Base-by-base conservation (phyloP, 192 early-diverging fungal genomes). In the Coemansia sp. region DNA sequence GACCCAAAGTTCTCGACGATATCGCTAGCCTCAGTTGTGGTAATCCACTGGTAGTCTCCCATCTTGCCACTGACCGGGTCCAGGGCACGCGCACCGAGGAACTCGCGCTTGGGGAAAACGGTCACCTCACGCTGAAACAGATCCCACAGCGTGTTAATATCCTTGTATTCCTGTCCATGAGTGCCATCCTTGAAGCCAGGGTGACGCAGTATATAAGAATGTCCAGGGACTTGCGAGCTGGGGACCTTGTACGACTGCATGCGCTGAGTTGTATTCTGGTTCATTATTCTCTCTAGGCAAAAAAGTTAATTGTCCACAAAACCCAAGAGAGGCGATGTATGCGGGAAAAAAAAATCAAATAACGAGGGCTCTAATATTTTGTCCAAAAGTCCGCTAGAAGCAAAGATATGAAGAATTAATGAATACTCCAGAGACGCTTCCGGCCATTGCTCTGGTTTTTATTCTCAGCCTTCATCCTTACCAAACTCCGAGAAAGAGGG, bases 1-100 rank as follows among this genome's bases (percentile, higher is more conserved):
- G 74, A 83, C 58, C 84, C 90, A 59, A 88, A 78, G 55, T 89
- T 79, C 22, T 84, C 75, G 20, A 88, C 69, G 13, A 46, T 29
- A 6, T 80, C 76, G 35, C 81, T 82, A n/a, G 84, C 85, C 53
- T 95, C 91, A 57, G 83, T 86, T 20, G 94, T 87, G 34, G 58
- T 65, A 42, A 62, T 60, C 73, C 73, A 74, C 36, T 65, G 62
- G 63, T 69, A 74, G 9, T 32, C 43, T 46, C 73, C 73, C 13
- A 56, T 15, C 10, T 10, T 56, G 17, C 64, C 56, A 15, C 29
- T 57, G 2, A n/a, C 33, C 9, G 64, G 34, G 22, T 66, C 57
- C 34, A 66, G 59, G 41, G 34, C 5, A n/a, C 73, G 73, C 8
- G 63, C 52, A 19, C 73, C 73, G 2, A 74, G 62, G 29, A 74